Evolutionary conservation across 2,329 filamentous ascomycete genomes (phyloP).

Genomic region (Ilyonectria mors-panacis): DNA sequence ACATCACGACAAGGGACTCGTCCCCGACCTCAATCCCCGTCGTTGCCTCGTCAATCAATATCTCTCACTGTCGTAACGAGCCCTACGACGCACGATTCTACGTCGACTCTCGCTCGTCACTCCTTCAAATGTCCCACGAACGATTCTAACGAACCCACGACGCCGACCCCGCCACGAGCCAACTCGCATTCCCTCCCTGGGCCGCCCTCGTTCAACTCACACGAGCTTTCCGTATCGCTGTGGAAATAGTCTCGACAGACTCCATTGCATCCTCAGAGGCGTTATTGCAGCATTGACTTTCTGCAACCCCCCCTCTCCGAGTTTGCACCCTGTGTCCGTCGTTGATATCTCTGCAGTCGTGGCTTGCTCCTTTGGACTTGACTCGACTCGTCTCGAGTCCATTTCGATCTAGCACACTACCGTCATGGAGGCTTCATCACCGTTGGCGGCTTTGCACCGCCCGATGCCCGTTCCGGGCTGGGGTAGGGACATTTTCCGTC

Average conservation of each 20-base stretch:
- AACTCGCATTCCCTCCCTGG: conserved; percentile 37
- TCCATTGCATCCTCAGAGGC: conserved; percentile 27
- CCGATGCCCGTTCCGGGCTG: conserved; percentile 73
- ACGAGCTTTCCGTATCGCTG: conserved; percentile 16
- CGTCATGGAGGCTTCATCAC: conserved; percentile 93
- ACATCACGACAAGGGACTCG: conserved; percentile 35
- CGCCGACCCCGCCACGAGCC: conserved; percentile 43
- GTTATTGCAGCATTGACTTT: conserved; percentile 54
- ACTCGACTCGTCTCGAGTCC: conserved; percentile 36
- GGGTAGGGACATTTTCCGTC: conserved; percentile 69
- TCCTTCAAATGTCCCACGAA: conserved; percentile 52
- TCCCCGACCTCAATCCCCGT: conserved; percentile 28
- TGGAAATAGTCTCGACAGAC: conserved; percentile 29
- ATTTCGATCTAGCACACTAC: conserved; percentile 17
- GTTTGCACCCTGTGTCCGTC: conserved; percentile 40
- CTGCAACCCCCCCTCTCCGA: conserved; percentile 45
- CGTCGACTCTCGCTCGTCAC: conserved; percentile 42
- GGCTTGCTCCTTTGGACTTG: conserved; percentile 40
- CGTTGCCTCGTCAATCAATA: conserved; percentile 4
- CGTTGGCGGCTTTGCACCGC: conserved; percentile 92
- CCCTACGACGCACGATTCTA: conserved; percentile 35
- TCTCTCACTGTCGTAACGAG: conserved; percentile 37
- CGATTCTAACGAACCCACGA: conserved; percentile 51
- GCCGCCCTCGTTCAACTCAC: conserved; percentile 29
- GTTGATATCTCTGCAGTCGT: conserved; percentile 43